These are phyloP conservation scores for Pisolithus marmoratus DNA, from an alignment of 768 basidiomycete species.

Conservation along the genomic window DNA sequence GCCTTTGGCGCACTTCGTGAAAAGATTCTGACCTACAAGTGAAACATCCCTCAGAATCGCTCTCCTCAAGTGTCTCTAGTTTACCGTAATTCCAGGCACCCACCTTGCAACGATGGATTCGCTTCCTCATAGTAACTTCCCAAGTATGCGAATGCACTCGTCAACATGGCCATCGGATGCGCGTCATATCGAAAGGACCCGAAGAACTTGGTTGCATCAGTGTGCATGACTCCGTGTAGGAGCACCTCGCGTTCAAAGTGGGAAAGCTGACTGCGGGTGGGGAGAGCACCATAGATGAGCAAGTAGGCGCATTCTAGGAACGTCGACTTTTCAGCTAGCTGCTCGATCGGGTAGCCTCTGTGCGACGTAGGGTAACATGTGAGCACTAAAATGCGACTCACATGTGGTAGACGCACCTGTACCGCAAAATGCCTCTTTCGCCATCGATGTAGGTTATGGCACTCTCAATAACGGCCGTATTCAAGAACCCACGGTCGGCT, in stretches of 20 bases:
- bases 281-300: constrained; percentile 82
- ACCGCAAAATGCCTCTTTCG: constrained; percentile 76
- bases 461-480: constrained; percentile 76
- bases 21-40: constrained; percentile 65
- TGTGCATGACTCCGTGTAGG: constrained; percentile 65
- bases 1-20: constrained; percentile 62
- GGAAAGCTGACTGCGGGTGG: constrained; percentile 51
- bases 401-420: constrained; percentile 43
- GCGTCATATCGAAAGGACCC: constrained; percentile 82
- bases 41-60: not conserved
- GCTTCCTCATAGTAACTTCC: constrained; percentile 86
- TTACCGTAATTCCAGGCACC: constrained; percentile 5
- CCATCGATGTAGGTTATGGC: constrained; percentile 90
- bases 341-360: constrained; percentile 91
- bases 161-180: constrained; percentile 89
- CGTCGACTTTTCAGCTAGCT: constrained; percentile 72
- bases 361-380: constrained; percentile 1
- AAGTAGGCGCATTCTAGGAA: constrained; percentile 85
- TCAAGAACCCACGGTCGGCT: constrained; percentile 74
- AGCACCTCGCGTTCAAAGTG: constrained; percentile 72
- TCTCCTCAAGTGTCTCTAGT: not conserved
- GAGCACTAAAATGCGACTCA: not conserved
- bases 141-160: constrained; percentile 81
- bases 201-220: constrained; percentile 66
- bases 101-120: constrained; percentile 82